These are phyloP conservation scores for Metarhizium guizhouense DNA, from an alignment of 2,329 filamentous ascomycete genomes.

Conservation along the genomic window DNA sequence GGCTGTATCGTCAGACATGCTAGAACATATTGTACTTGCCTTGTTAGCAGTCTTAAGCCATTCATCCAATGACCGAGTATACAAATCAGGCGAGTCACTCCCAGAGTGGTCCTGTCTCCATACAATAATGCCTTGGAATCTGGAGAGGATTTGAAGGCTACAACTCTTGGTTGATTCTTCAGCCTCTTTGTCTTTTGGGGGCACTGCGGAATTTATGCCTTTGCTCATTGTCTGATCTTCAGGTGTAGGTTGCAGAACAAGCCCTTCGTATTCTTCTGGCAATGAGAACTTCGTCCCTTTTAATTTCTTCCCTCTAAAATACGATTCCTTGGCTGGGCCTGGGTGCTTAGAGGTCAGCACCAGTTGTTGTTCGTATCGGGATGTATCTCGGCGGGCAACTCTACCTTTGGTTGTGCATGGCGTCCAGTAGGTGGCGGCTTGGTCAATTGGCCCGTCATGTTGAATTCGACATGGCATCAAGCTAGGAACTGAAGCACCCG, in stretches of 20 bases:
- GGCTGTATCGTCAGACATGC: background rate
- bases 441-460: conserved; percentile 63
- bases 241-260: conserved; percentile 36
- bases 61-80: conserved; percentile 67
- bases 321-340: conserved; percentile 45
- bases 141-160: conserved; percentile 10
- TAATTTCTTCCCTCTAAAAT: conserved; percentile 75
- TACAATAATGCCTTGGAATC: conserved; percentile 68
- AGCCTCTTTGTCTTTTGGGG: background rate
- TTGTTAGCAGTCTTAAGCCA: conserved; percentile 68
- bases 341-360: conserved; percentile 30
- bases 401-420: conserved; percentile 41
- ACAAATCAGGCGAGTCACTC: conserved; percentile 55
- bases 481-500: conserved; percentile 48
- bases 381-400: conserved; percentile 9
- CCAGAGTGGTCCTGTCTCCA: conserved; percentile 72
- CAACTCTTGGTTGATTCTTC: background rate
- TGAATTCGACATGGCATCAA: conserved; percentile 74
- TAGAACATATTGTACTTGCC: conserved; percentile 28
- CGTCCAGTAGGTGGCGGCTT: conserved; percentile 60
- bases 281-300: conserved; percentile 57
- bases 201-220: background rate
- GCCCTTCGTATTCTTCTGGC: conserved; percentile 62
- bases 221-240: background rate
- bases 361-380: background rate